phyloP scores from a whole-genome alignment of 805 yeast genomes.

The Wickerhamomyces xylosicus region DNA sequence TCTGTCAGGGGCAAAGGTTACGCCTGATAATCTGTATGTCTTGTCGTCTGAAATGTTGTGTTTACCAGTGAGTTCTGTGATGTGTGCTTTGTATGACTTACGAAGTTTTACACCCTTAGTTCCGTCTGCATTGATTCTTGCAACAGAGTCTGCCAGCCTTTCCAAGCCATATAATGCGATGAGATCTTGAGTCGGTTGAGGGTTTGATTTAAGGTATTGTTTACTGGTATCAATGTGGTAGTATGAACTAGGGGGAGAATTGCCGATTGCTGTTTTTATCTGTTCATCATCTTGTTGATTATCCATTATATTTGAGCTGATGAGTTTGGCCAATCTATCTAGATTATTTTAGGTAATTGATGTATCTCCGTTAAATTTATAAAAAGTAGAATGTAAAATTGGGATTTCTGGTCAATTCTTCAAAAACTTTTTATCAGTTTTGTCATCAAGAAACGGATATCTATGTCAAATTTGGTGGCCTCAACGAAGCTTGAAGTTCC shows the following conservation, averaged over 20 bases:
- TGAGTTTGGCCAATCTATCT: too few species aligned
- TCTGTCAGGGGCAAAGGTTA: constrained; percentile 23
- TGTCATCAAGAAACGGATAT: too few species aligned
- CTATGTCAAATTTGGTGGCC: too few species aligned
- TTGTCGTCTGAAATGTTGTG: constrained; percentile 45
- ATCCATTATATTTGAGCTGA: too few species aligned
- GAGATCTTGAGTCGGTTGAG: constrained; percentile 68
- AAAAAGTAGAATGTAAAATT: too few species aligned
- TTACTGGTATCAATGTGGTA: constrained; percentile 29
- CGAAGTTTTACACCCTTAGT: constrained; percentile 87
- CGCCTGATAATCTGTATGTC: constrained; percentile 26
- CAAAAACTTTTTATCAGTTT: too few species aligned
- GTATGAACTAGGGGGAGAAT: constrained; percentile 16
- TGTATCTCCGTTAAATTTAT: too few species aligned
- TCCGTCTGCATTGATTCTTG: constrained; percentile 81
- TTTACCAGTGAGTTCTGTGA: constrained; percentile 76
- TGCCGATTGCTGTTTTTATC: not conserved
- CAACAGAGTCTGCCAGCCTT: constrained; percentile 66
- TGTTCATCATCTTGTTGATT: too few species aligned
- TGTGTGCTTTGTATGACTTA: constrained; percentile 91
- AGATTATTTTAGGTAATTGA: too few species aligned
- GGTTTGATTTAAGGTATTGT: constrained; percentile 30
- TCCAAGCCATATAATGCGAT: constrained; percentile 58
- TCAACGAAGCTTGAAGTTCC: too few species aligned
- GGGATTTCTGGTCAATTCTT: too few species aligned